Base-by-base conservation (phyloP, 164 flowering plant genomes). In the Umbellularia californica region DNA sequence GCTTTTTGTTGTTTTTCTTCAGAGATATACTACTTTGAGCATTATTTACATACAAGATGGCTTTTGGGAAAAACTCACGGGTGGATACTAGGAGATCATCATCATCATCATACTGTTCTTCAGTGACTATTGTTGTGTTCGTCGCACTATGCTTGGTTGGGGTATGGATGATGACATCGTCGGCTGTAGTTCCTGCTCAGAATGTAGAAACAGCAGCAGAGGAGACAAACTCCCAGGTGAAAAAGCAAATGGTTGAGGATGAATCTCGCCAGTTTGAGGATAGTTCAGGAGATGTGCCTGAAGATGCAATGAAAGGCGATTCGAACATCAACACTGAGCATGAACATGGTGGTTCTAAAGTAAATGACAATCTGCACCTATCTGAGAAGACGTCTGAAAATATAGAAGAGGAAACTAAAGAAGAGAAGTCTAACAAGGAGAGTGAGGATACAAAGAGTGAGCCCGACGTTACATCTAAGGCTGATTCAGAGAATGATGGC, bases 151-250 rank as follows among this genome's bases (percentile, higher is more conserved):
- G 97, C 74, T 83, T 95, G 75, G 94, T 93, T 75, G 99, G 97
- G 62, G 91, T 95, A 66, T 95, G 99, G 99, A 93, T 93, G 97
- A 83, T 95, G 92, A 89, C 96, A 65, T 92, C 99, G 17, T 91
- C 99, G 3, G 89, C 97, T 6, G 84, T 88, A 5, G 89, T 85
- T 22, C 93, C 97, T 28, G 88, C 73, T 71, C 87, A 85, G 70
- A 90, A 79, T 72, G 74, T 80, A 0, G 93, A 90, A 51, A 77
- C 81, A 66, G 70, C 89, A 17, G 19, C 83, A 60, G 81, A 82
- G 77, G 93, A 88, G 68, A 86, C 74, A 50, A 89, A 87, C 58
- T 72, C 77, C 69, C 91, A 83, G 72, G 77, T 81, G 69, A 86
- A 83, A 78, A 75, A 85, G 70, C 81, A 80, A 52, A 84, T 69